Evolutionary conservation across 148 eudicot species (phyloP), one percentile per base, ranked within the genome.

Genomic region (Chenopodium quinoa): DNA sequence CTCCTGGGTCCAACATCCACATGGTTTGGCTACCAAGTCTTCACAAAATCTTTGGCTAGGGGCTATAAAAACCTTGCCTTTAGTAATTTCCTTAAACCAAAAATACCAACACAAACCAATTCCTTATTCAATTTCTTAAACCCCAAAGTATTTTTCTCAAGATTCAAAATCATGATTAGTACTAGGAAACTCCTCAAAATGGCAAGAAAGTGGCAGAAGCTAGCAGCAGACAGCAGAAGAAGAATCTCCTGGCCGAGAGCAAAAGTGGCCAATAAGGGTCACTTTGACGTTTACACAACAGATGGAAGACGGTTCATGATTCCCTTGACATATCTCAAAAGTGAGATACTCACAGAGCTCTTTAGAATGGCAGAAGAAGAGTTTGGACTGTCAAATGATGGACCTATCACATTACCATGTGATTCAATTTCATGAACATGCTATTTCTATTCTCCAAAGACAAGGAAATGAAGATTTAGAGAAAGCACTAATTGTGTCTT

Each of bases 201-300:
- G 50, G 86, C 80, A 44, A 79, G 50, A 27, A 84, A 80, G 71
- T 80, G 86, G 81, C 86, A 80, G 40, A 80, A 27, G 66, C 66
- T 84, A 31, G 81, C 86, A 56, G 74, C 78, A 68, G 78, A 69
- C 25, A 84, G 76, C 54, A 79, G 86, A 32, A 80, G n/a, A 73
- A 17, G 44, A 22, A 63, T 84, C n/a, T 76, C 81, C 12, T 69
- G 67, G 64, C 73, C 54, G 6, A 37, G 17, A 71, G 20, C 40
- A 19, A 52, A 13, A 19, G 60, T 79, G 2, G 48, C 65, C 9
- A 65, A 68, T 1, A 73, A 80, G 34, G 83, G 78, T 13, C 72
- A 75, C 46, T 80, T 81, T 31, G 44, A 48, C 32, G 17, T 81
- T 54, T 72, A 80, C 77, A 52, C 79, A 17, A 65, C 34, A 27